Evolutionary conservation across 306 rosid species (phyloP), one percentile per base, ranked within the genome.

Genomic region (Vigna unguiculata): DNA sequence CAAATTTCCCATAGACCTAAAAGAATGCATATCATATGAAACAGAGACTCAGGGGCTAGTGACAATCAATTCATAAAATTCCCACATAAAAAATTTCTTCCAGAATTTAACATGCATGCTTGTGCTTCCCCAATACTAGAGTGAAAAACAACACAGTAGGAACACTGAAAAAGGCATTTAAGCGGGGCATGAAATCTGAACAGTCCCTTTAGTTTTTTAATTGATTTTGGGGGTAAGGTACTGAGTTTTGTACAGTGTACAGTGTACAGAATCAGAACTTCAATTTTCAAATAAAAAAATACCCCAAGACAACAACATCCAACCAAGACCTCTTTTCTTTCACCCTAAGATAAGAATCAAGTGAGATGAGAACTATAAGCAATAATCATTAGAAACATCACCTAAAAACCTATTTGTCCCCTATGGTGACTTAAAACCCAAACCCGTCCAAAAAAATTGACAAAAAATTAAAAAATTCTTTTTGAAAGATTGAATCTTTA

Each of bases 81-180:
- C 2, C 43, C 0, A 40, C 48, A 54, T 13, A 30, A n/a, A 52
- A 28, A 9, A 55, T 59, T 15, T 24, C 63, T 20, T 61, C 21
- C 16, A 8, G 38, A 63, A 49, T 36, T 55, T 24, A 40, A 55
- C 16, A 7, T 20, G 28, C 16, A 73, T 24, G 57, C 59, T 15
- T 24, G 57, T 57, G 72, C 40, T 79, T 51, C 49, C 20, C 52
- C 11, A n/a, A 49, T 13, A 51, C 66, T 6, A 14, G 19, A 58
- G 19, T 58, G 9, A 47, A 62, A 49, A 43, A 64, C 24, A 30
- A 7, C 45, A 22, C 45, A 40, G 45, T 5, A 55, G 36, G 4
- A 24, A 10, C 66, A 32, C 78, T 63, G 41, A 72, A 72, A 6
- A 12, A 52, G 17, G 15, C 74, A 38, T 80, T 41, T 14, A 51